Conservation (phyloP, 2,329 filamentous ascomycete species). For the Beauveria scarabaeidicola region DNA sequence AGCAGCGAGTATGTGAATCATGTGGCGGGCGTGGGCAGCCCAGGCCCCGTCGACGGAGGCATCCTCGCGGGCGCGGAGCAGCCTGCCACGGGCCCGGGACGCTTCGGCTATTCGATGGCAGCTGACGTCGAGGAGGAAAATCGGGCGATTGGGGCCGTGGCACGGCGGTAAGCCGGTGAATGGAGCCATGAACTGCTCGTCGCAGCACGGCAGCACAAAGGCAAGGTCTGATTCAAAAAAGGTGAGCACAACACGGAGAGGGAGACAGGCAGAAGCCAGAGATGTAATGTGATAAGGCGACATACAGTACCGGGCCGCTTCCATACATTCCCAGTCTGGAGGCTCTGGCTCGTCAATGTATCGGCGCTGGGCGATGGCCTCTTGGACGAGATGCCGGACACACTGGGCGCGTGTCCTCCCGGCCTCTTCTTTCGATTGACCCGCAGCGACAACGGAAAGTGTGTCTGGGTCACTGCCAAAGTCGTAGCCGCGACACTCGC, state of each 20-base stretch:
- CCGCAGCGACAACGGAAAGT: not conserved
- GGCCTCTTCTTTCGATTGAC: not conserved
- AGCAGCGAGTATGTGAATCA: not conserved
- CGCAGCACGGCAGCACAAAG: not conserved
- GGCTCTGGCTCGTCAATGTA: not conserved
- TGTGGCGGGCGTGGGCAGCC: not conserved
- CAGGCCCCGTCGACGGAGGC: not conserved
- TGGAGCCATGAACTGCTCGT: not conserved
- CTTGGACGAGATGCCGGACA: not conserved
- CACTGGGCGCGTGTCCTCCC: not conserved
- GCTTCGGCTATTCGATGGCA: not conserved
- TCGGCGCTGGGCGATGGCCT: not conserved
- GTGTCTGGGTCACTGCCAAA: not conserved
- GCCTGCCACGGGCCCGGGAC: not conserved
- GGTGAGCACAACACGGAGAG: not conserved
- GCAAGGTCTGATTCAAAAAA: not conserved
- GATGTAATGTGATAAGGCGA: not conserved
- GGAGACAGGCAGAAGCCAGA: not conserved
- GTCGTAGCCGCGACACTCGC: not conserved
- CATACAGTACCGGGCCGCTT: conserved; percentile 1
- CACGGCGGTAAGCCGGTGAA: not conserved
- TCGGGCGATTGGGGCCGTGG: not conserved
- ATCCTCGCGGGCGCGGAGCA: not conserved
- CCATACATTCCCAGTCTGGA: not conserved
- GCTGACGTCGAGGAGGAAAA: conserved; percentile 4